A percentile compares a stretch with the other conserved stretches of the same genome.
Conservation (phyloP, 441 rosid species). For the Adansonia grandidieri region DNA sequence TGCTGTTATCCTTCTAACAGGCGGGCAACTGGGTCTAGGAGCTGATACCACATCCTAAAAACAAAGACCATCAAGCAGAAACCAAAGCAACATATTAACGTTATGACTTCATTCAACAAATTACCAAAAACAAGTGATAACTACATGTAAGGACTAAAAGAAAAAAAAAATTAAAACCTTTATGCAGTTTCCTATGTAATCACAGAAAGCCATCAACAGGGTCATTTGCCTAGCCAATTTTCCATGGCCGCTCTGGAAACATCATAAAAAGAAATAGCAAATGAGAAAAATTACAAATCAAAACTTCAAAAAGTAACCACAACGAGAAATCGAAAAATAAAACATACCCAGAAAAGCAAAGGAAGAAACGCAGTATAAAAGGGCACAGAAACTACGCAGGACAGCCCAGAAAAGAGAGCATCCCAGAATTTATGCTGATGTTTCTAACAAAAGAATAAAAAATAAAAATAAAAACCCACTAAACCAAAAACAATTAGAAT, state of each 20-base stretch:
- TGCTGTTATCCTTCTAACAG: slow-evolving; percentile 82
- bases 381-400: slow-evolving; percentile 94
- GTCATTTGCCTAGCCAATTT: slow-evolving; percentile 99
- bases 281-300: slow-evolving; percentile 23
- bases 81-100: slow-evolving; percentile 22
- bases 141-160: neutral
- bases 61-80: slow-evolving; percentile 22
- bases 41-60: slow-evolving; percentile 92
- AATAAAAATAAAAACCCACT: neutral
- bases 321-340: neutral
- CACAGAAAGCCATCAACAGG: slow-evolving; percentile 90
- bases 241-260: slow-evolving; percentile 88
- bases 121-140: slow-evolving; percentile 15
- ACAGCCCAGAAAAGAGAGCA: slow-evolving; percentile 76
- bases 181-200: slow-evolving; percentile 80
- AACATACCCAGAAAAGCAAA: slow-evolving; percentile 88
- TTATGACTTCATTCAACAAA: slow-evolving; percentile 2
- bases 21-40: slow-evolving; percentile 91
- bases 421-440: slow-evolving; percentile 64
- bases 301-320: neutral
- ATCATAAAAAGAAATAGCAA: neutral
- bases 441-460: slow-evolving; percentile 51
- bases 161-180: slow-evolving; percentile 53
- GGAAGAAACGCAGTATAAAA: slow-evolving; percentile 97
- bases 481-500: neutral